Conservation (phyloP, 164 flowering plant species). For the Vitis labrusca region DNA sequence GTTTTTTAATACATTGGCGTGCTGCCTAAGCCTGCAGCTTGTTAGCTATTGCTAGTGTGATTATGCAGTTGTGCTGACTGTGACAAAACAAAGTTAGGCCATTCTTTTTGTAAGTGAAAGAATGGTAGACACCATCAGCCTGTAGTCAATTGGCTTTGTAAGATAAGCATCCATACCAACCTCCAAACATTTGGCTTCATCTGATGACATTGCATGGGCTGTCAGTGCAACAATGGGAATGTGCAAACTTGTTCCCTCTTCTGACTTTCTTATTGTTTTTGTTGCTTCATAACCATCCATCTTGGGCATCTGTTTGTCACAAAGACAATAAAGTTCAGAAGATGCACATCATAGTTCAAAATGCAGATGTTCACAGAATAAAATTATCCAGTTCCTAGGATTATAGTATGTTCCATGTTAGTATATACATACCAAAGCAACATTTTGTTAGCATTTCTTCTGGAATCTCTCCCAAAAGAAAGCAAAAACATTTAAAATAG, state of each 20-base stretch:
- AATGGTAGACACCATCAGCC: conserved; percentile 87
- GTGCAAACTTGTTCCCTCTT: conserved; percentile 58
- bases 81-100: neutral
- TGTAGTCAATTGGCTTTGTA: conserved; percentile 90
- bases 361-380: no score
- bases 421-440: no score
- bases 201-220: conserved; percentile 98
- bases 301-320: conserved; percentile 81
- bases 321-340: conserved; percentile 1
- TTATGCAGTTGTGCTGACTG: neutral
- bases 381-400: no score
- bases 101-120: conserved; percentile 58
- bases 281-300: conserved; percentile 99
- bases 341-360: neutral
- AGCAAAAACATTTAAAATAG: neutral
- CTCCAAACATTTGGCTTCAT: conserved; percentile 93
- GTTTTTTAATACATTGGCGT: neutral
- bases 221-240: conserved; percentile 94
- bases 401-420: no score
- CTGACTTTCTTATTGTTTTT: conserved; percentile 74
- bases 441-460: no score
- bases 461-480: neutral
- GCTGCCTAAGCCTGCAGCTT: neutral
- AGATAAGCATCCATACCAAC: conserved; percentile 99
- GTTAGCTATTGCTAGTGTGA: conserved; percentile 1